phyloP scores from a whole-genome alignment of 2,329 filamentous ascomycete genomes.

The Aspergillus proliferans region DNA sequence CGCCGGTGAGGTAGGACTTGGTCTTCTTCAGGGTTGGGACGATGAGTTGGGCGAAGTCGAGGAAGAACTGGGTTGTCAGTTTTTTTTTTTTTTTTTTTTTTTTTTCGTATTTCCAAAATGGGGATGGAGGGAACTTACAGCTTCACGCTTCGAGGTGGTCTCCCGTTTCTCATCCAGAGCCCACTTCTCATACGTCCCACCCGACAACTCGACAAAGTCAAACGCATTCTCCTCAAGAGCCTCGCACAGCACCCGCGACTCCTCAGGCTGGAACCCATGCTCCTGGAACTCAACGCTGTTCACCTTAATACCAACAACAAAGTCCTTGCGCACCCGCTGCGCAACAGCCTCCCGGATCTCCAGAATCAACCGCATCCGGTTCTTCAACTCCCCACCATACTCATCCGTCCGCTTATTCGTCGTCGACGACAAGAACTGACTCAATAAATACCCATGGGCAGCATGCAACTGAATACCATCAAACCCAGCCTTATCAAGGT shows the following conservation, averaged over 20 bases:
- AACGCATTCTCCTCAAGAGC: conserved; percentile 24
- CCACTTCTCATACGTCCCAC: conserved; percentile 53
- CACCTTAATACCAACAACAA: neutral
- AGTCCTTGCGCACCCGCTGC: conserved; percentile 52
- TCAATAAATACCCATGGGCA: conserved; percentile 72
- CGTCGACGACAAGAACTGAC: conserved; percentile 61
- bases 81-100: neutral
- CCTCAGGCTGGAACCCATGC: conserved; percentile 37
- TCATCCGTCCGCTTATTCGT: conserved; percentile 61
- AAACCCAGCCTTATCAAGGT: conserved; percentile 50
- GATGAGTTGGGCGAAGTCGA: conserved; percentile 54
- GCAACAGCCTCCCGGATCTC: conserved; percentile 62
- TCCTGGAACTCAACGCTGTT: conserved; percentile 47
- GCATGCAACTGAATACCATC: conserved; percentile 75
- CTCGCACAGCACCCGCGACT: conserved; percentile 39
- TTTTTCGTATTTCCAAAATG: too few species aligned
- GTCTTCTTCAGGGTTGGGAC: conserved; percentile 45
- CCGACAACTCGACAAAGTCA: conserved; percentile 51
- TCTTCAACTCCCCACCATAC: conserved; percentile 50
- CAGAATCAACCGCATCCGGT: conserved; percentile 60
- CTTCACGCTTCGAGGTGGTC: conserved; percentile 50
- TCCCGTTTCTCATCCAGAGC: conserved; percentile 50
- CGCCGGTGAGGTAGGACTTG: conserved; percentile 54
- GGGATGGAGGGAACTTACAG: conserved; percentile 9
- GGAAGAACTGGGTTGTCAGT: conserved; percentile 42